Evolutionary conservation across 2,329 filamentous ascomycete genomes (phyloP), one percentile per base, ranked within the genome.

Genomic region (Lasiodiplodia citricola): DNA sequence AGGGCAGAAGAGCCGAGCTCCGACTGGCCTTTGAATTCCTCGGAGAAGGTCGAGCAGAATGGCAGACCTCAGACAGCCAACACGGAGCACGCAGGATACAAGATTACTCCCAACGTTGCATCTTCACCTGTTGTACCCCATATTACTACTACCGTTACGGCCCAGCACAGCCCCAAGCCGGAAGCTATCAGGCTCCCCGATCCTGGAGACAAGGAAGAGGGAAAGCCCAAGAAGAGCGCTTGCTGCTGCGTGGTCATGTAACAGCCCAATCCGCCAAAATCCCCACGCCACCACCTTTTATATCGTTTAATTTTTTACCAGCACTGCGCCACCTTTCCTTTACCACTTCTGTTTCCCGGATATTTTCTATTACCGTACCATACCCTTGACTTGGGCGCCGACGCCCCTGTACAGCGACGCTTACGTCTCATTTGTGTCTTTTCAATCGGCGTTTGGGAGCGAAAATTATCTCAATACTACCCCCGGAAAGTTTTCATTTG

Each of bases 241-340:
- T 89, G 87, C 69, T 92, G 91, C 79, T 94, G 91, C 79, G 83
- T 92, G 70, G 86, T 94, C 73, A 93, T 93, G 91, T 93, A 84
- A 63, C 37, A 13, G 10, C n/a, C 31, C 47, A 18, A 38, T 1
- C 25, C n/a, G 51, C 51, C 51, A 11, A n/a, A 37, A 18, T 21
- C 23, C 28, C 35, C 8, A 14, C 14, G 47, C n/a, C 31, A 28
- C 6, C 67, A 44, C 35, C 16, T 13, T 18, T 25, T 51, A 47
- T 50, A 62, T n/a, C 28, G 23, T 67, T 55, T 69, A 52, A 54
- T 67, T 50, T 31, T 47, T 31, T 10, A 35, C 31, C 14, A 38
- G 47, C 47, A 63, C 56, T 31, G 58, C 56, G 35, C n/a, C 38
- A n/a, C 35, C 47, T 68, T 50, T 64, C 55, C 37, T 55, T 57